Evolutionary conservation across 1,284 basidiomycete species (phyloP).

Genomic region (Exobasidium rhododendri): DNA sequence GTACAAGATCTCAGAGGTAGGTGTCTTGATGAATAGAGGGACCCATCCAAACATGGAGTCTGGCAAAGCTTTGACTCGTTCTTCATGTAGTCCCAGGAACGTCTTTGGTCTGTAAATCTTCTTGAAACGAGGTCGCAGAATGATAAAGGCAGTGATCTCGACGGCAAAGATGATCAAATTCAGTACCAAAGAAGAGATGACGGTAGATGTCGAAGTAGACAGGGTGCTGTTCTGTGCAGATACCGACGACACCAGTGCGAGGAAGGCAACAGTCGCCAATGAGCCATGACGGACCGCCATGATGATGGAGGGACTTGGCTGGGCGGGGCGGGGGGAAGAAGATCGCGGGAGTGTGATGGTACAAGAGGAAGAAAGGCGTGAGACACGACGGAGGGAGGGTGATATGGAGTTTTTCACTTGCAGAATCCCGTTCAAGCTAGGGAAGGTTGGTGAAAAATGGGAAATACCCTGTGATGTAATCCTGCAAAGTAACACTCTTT

Average conservation of each 20-base stretch:
- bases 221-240: constrained; percentile 16
- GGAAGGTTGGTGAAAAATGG: no score
- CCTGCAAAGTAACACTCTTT: no score
- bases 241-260: neutral
- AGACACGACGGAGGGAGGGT: neutral
- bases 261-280: neutral
- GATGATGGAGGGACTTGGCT: neutral
- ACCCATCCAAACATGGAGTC: constrained; percentile 56
- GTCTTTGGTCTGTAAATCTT: constrained; percentile 56
- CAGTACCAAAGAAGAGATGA: constrained; percentile 50
- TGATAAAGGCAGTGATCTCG: constrained; percentile 52
- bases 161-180: constrained; percentile 48
- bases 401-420: no score
- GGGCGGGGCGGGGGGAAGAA: no score
- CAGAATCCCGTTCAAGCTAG: no score
- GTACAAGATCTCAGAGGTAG: constrained; percentile 46
- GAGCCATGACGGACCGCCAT: neutral
- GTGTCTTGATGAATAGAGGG: constrained; percentile 51
- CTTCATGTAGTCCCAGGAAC: constrained; percentile 42
- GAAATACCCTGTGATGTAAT: no score
- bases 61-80: constrained; percentile 53
- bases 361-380: constrained; percentile 1
- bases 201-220: constrained; percentile 44
- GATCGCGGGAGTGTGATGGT: no score
- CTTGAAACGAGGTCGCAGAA: constrained; percentile 54